Evolutionary conservation across 169 alveolate genomes (phyloP), one percentile per base, ranked within the genome.

Genomic region (Eimeria maxima): DNA sequence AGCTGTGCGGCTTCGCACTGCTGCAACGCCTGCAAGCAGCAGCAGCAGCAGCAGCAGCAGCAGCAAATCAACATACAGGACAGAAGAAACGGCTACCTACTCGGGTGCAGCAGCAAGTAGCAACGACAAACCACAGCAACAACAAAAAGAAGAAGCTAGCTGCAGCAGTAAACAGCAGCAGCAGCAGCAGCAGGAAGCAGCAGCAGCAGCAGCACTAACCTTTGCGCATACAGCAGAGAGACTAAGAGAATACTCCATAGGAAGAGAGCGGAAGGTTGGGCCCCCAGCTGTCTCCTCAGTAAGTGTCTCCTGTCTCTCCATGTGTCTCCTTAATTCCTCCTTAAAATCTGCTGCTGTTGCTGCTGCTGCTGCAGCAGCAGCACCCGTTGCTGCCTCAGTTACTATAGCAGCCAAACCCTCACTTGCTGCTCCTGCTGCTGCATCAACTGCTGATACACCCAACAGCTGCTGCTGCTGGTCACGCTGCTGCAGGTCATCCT

Each of bases 201-300:
- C 74, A 83, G 71, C 91, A 83, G 76, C 53, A 42, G 91, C 42
- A 42, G 91, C 13, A 47, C 55, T 27, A 22, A 55, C 91, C 91
- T 53, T 83, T 0, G 91, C 74, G 20, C 91, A 83, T 20, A 83
- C 91, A 27, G 91, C 91, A 53, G 71, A 29, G 27, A 83, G 91
- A 44, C 91, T 83, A 5, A 83, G 91, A 11, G 91, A 83, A 18
- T 29, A 53, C 55, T 83, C 91, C 91, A 83, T 83, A 16, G 91
- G 91, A 7, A 83, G 91, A 33, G 33, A 44, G 55, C 91, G 76
- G 27, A 83, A 27, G 50, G 16, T 47, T 10, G 63, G 76, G 20
- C 76, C 60, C 14, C 74, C 91, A 22, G 76, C 38, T 50, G 91
- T 83, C 76, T 83, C 91, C 76, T 83, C 91, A 4, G 71, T 55